Evolutionary conservation across 164 flowering plant species (phyloP), one percentile per base, ranked within the genome.

Genomic region (Berberis vulgaris): DNA sequence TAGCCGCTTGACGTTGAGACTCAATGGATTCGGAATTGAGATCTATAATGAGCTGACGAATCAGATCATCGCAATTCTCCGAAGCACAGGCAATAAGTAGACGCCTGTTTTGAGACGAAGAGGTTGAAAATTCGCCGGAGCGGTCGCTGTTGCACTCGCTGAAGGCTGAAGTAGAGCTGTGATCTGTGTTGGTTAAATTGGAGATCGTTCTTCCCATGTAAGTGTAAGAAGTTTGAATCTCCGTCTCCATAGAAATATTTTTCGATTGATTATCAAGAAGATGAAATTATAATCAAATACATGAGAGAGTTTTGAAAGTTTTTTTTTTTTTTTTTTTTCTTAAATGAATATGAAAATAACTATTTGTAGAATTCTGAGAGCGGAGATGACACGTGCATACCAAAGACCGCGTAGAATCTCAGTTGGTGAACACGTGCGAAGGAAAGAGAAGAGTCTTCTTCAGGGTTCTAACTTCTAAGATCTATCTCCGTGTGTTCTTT

Each of bases 141-240:
- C 81, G 72, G 54, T 88, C 91, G 73, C 91, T 88, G 69, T 82
- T 80, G 66, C 91, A 86, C 47, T 88, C 91, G 62, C 95, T 86
- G 67, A 86, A 88, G 55, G 88, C 86, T 2, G 84, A 63, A 41
- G 94, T 78, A 9, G 72, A 60, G 26, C n/a, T 26, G 11, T 71
- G 65, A 49, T 74, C 81, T 54, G 54, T 66, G 70, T 49, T 61
- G 67, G 67, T 76, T 52, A 79, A 59, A 54, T 74, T 82, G 6
- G 72, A 49, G 49, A 77, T 72, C 50, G 41, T 80, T 50, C 80
- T 61, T 26, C 84, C 84, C 81, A 80, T 71, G 71, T 80, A 83
- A 11, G 74, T 53, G 69, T 61, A 77, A 39, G 49, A 65, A 62
- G 66, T 59, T 42, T 67, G 73, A 59, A 63, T 73, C 41, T 79